Percentiles rank a stretch among this genome's conserved stretches.
Evolutionary conservation across 768 basidiomycete species (phyloP).

Genomic region (Boletus tomentosulus): DNA sequence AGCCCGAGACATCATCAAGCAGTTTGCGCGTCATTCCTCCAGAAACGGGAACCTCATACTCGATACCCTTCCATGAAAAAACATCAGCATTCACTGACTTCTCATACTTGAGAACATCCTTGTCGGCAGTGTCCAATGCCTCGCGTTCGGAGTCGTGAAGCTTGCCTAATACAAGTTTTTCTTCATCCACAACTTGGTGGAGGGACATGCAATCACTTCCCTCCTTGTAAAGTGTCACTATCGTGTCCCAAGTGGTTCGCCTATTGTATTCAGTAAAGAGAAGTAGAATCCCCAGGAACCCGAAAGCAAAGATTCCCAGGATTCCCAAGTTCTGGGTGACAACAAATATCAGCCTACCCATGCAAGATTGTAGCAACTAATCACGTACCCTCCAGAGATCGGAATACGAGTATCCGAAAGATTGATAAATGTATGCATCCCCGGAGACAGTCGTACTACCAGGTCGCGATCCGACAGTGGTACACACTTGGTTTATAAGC

Average conservation of each 20-base stretch:
- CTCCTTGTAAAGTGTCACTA: constrained; percentile 24
- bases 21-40: constrained; percentile 37
- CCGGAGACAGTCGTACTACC: constrained; percentile 42
- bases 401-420: constrained; percentile 24
- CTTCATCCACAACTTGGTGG: constrained; percentile 16
- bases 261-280: constrained; percentile 34
- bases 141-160: neutral
- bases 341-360: constrained; percentile 2
- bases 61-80: constrained; percentile 75
- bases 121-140: neutral
- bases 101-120: constrained; percentile 11
- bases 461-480: constrained; percentile 36
- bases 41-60: constrained; percentile 54
- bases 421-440: constrained; percentile 35
- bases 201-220: neutral
- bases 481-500: constrained; percentile 41
- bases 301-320: constrained; percentile 39
- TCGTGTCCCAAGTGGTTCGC: constrained; percentile 27
- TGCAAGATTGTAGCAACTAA: constrained; percentile 10
- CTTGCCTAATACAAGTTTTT: neutral
- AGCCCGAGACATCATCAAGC: constrained; percentile 45
- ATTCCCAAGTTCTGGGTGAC: constrained; percentile 40
- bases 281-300: constrained; percentile 36
- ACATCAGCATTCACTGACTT: constrained; percentile 37
- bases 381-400: constrained; percentile 37